These are phyloP conservation scores for Rhizopogon vulgaris DNA, from an alignment of 768 basidiomycete species.

Conservation along the genomic window DNA sequence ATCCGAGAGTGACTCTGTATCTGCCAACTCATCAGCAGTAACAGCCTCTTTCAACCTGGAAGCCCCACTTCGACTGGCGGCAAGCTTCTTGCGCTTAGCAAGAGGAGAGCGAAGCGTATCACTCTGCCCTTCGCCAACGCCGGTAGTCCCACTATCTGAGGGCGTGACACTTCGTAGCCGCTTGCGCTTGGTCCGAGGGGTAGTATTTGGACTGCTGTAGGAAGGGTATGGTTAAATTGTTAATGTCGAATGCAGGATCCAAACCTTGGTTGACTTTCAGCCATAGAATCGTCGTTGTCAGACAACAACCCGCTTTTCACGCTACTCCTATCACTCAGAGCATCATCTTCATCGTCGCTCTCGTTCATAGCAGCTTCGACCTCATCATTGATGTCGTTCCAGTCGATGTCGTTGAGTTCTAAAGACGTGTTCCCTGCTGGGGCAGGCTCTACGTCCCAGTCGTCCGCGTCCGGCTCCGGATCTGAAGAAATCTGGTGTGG, in stretches of 20 bases:
- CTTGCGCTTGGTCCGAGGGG: conserved; percentile 52
- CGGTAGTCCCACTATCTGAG: conserved; percentile 43
- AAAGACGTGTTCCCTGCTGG: conserved; percentile 30
- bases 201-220: conserved; percentile 31
- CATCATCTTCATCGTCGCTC: conserved; percentile 51
- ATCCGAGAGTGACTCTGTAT: conserved; percentile 2
- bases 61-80: conserved; percentile 54
- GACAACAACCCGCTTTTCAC: conserved; percentile 38
- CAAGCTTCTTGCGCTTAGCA: conserved; percentile 76
- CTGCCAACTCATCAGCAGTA: conserved; percentile 44
- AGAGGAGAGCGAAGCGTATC: conserved; percentile 59
- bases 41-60: conserved; percentile 68
- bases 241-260: conserved; percentile 17
- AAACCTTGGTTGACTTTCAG: conserved; percentile 45
- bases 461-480: conserved; percentile 62
- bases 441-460: conserved; percentile 49
- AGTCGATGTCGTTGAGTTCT: conserved; percentile 62
- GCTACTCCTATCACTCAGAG: conserved; percentile 33
- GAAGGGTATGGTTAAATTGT: conserved; percentile 3
- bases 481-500: conserved; percentile 55
- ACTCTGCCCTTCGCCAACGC: conserved; percentile 23
- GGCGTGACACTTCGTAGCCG: conserved; percentile 69
- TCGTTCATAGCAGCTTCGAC: conserved; percentile 84
- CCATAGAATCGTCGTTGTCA: conserved; percentile 43
- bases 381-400: conserved; percentile 81